These are phyloP conservation scores for Daedaleopsis sinensis DNA, from an alignment of 768 basidiomycete species.

Conservation along the genomic window DNA sequence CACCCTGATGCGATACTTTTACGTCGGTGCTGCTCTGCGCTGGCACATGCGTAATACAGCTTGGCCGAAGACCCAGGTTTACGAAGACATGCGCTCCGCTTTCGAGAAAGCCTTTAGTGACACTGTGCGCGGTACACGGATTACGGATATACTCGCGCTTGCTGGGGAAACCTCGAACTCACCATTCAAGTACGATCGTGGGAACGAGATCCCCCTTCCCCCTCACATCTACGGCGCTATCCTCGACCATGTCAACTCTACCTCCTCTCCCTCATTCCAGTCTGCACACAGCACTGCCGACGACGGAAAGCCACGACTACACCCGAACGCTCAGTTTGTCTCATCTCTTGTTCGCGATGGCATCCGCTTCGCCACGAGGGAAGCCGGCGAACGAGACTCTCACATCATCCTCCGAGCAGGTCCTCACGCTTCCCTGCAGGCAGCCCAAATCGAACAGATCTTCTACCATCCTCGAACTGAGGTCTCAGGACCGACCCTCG, in stretches of 20 bases:
- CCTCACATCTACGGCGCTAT: not conserved
- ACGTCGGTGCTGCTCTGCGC: not conserved
- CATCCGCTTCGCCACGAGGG: not conserved
- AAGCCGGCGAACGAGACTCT: not conserved
- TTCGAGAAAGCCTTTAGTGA: not conserved
- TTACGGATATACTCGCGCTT: not conserved
- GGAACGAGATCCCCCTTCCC: not conserved
- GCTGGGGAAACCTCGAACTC: not conserved
- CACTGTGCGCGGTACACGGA: not conserved
- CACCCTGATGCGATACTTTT: slow-evolving; percentile 1
- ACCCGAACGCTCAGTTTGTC: no score
- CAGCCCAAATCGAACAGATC: not conserved
- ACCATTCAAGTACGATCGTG: not conserved
- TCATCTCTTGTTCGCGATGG: not conserved
- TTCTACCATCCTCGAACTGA: not conserved
- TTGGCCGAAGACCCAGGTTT: not conserved
- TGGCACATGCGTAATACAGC: not conserved
- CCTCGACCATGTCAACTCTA: not conserved
- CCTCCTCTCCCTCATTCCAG: no score
- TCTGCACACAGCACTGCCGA: no score
- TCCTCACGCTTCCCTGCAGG: not conserved
- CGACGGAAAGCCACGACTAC: no score
- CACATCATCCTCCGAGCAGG: not conserved
- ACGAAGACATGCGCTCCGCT: not conserved
- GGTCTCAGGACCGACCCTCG: accelerated